Percentiles rank a stretch among this genome's conserved stretches.
phyloP scores from a whole-genome alignment of 2,329 filamentous ascomycete species.

The Sporothrix protearum region DNA sequence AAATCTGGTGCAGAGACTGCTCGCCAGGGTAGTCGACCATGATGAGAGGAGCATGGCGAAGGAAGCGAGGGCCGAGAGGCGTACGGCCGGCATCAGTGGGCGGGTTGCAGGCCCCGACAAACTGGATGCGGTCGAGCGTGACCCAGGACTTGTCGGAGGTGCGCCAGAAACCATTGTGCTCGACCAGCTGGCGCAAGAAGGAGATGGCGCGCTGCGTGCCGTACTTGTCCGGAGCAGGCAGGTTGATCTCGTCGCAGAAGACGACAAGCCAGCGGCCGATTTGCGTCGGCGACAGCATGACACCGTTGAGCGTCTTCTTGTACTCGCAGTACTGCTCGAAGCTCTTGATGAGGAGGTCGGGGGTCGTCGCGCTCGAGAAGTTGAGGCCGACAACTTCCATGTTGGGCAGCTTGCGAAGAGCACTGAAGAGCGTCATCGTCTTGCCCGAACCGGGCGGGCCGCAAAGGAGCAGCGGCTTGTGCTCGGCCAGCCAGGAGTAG shows the following conservation, averaged over 20 bases:
- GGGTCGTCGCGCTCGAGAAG: conserved; percentile 97
- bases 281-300: conserved; percentile 91
- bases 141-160: conserved; percentile 98
- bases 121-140: conserved; percentile 94
- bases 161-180: conserved; percentile 99
- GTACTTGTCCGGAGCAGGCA: conserved; percentile 96
- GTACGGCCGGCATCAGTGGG: conserved; percentile 96
- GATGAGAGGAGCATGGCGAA: conserved; percentile 94
- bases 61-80: conserved; percentile 85
- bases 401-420: conserved; percentile 90
- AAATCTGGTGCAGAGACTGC: conserved; percentile 91
- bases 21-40: conserved; percentile 99
- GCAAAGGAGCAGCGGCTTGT: conserved; percentile 93
- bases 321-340: conserved; percentile 99
- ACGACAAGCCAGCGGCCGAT: conserved; percentile 97
- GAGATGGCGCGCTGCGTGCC: conserved; percentile 96
- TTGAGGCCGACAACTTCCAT: conserved; percentile 99
- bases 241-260: conserved; percentile 99
- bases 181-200: conserved; percentile 93
- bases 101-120: conserved; percentile 97
- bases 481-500: conserved; percentile 98
- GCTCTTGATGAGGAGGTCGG: conserved; percentile 96
- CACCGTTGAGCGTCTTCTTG: conserved; percentile 95
- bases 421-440: conserved; percentile 99
- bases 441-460: conserved; percentile 98